phyloP scores from a whole-genome alignment of 352 stramenopile genomes.

The Discostella stelligera region DNA sequence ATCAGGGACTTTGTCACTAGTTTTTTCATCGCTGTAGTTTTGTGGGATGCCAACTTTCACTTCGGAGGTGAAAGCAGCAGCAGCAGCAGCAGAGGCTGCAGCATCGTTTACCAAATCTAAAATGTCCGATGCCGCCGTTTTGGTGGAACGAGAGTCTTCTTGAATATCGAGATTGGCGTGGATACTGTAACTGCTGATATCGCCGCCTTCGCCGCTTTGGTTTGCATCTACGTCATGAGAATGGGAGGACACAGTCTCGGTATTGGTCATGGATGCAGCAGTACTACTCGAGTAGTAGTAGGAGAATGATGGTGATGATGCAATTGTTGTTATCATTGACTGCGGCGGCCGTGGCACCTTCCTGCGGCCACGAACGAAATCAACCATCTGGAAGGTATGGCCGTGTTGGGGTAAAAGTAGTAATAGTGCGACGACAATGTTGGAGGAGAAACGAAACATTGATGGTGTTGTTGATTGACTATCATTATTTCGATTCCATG shows the following conservation, averaged over 20 bases:
- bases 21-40: no score
- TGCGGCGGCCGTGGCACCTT: no score
- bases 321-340: no score
- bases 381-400: background rate
- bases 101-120: constrained; percentile 16
- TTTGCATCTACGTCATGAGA: background rate
- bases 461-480: no score
- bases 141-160: background rate
- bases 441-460: no score
- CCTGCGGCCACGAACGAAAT: no score
- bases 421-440: background rate
- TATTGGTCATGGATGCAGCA: background rate
- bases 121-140: background rate
- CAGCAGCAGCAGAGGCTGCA: background rate
- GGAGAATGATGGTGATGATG: no score
- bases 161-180: background rate
- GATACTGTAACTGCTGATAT: background rate
- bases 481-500: no score
- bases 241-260: no score
- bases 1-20: no score
- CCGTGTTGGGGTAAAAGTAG: background rate
- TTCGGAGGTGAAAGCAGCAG: background rate
- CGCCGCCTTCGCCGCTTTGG: background rate
- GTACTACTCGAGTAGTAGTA: background rate
- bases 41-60: no score